Percentiles rank a stretch among this genome's conserved stretches.
These are phyloP conservation scores for Fusarium sp. DNA, from an alignment of 2,329 filamentous ascomycete species.

Conservation along the genomic window DNA sequence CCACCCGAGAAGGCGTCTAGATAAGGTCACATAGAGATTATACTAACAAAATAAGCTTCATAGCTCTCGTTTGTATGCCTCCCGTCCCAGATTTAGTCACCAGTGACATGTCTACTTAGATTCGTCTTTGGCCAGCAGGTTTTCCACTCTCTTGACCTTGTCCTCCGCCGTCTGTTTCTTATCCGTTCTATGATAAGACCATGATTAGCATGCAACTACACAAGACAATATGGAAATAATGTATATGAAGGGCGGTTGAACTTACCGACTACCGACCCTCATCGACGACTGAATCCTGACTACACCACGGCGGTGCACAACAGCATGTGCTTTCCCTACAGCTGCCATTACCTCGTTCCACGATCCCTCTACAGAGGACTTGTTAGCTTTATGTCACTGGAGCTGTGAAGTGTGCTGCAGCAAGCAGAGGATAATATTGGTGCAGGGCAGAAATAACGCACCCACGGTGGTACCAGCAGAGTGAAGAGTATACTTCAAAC, in stretches of 20 bases:
- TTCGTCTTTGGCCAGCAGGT: slow-evolving; percentile 51
- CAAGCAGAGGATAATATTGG: neutral
- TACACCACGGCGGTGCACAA: slow-evolving; percentile 80
- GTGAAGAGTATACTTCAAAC: slow-evolving; percentile 87
- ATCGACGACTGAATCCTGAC: slow-evolving; percentile 89
- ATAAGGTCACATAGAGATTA: neutral
- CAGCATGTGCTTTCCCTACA: slow-evolving; percentile 84
- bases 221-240: neutral
- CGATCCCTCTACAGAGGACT: slow-evolving; percentile 72
- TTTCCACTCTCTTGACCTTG: slow-evolving; percentile 73
- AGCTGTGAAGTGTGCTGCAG: neutral
- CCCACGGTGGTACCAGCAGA: slow-evolving; percentile 92
- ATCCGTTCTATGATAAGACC: slow-evolving; percentile 68
- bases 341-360: slow-evolving; percentile 89
- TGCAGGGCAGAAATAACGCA: slow-evolving; percentile 53
- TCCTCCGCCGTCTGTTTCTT: slow-evolving; percentile 83
- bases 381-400: neutral
- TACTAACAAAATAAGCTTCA: neutral
- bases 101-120: slow-evolving; percentile 3
- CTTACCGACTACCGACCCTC: slow-evolving; percentile 79
- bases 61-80: neutral
- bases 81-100: neutral
- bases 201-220: neutral
- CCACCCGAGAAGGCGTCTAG: neutral
- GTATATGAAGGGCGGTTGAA: slow-evolving; percentile 13